Conservation (phyloP, 768 basidiomycete genomes). For the Gloeostereum incarnatum region DNA sequence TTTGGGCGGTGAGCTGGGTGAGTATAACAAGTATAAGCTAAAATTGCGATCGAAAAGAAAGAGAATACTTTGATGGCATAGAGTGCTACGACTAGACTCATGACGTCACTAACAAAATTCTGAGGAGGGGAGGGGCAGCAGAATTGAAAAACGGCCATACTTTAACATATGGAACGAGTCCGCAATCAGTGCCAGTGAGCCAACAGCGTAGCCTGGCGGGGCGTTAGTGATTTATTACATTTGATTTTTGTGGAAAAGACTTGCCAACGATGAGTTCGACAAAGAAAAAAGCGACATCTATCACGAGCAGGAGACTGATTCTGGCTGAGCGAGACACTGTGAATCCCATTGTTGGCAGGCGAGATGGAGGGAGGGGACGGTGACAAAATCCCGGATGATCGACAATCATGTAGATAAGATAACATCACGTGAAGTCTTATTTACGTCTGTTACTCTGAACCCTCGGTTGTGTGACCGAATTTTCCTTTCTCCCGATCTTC, state of each 20-base stretch:
- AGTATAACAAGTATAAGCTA: conserved; percentile 3
- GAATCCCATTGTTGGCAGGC: conserved; percentile 13
- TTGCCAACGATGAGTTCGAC: conserved; percentile 75
- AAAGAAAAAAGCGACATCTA: conserved; percentile 84
- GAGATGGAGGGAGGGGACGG: not conserved
- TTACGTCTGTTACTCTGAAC: not conserved
- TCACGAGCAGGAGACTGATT: conserved; percentile 68
- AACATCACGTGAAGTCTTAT: not conserved
- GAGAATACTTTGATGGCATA: conserved; percentile 76
- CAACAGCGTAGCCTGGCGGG: conserved; percentile 80
- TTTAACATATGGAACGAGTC: conserved; percentile 99
- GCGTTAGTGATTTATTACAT: not conserved
- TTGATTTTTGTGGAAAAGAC: conserved; percentile 11
- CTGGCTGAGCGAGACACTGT: conserved; percentile 57
- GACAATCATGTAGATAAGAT: not conserved
- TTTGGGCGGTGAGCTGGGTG: conserved; percentile 53
- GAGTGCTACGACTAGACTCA: conserved; percentile 90
- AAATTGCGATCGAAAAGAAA: not conserved
- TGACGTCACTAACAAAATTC: conserved; percentile 66
- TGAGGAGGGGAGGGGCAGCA: conserved; percentile 3
- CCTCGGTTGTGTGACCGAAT: conserved; percentile 15
- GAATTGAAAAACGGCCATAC: conserved; percentile 31
- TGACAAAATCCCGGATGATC: too few species aligned
- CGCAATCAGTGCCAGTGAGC: conserved; percentile 89
- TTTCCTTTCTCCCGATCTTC: conserved; percentile 8